A percentile compares a stretch with the other conserved stretches of the same genome.
Evolutionary conservation across 257 asterid species (phyloP).

Genomic region (Haberlea rhodopensis): DNA sequence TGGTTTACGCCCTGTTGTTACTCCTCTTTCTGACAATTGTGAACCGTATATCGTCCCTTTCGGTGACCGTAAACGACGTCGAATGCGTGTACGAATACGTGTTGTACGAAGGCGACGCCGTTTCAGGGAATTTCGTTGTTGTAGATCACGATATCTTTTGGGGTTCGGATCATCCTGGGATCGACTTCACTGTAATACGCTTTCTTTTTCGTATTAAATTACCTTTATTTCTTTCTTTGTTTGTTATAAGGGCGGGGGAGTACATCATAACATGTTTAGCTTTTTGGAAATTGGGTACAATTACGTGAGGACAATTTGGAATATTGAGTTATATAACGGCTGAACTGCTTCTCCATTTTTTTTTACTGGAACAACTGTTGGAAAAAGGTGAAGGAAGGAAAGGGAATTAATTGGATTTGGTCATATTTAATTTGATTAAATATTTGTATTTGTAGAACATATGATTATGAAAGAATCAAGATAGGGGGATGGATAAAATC

Average conservation of each 20-base stretch:
- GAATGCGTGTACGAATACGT: slow-evolving; percentile 90
- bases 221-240: no score
- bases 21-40: slow-evolving; percentile 41
- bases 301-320: neutral
- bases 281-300: neutral
- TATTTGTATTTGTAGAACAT: no score
- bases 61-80: slow-evolving; percentile 59
- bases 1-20: slow-evolving; percentile 28
- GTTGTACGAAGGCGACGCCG: slow-evolving; percentile 64
- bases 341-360: neutral
- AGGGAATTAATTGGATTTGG: neutral
- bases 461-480: neutral
- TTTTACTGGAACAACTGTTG: neutral
- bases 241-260: no score
- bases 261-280: no score
- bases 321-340: neutral
- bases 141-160: slow-evolving; percentile 77
- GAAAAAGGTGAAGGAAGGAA: no score
- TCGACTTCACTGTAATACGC: slow-evolving; percentile 57
- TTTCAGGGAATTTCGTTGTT: slow-evolving; percentile 85
- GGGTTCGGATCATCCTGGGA: slow-evolving; percentile 70
- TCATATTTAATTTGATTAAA: no score
- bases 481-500: no score
- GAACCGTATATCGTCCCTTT: slow-evolving; percentile 43
- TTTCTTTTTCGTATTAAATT: neutral